These are phyloP conservation scores for Anastatica hierochuntica DNA, from an alignment of 345 rosid genomes.

Conservation along the genomic window DNA sequence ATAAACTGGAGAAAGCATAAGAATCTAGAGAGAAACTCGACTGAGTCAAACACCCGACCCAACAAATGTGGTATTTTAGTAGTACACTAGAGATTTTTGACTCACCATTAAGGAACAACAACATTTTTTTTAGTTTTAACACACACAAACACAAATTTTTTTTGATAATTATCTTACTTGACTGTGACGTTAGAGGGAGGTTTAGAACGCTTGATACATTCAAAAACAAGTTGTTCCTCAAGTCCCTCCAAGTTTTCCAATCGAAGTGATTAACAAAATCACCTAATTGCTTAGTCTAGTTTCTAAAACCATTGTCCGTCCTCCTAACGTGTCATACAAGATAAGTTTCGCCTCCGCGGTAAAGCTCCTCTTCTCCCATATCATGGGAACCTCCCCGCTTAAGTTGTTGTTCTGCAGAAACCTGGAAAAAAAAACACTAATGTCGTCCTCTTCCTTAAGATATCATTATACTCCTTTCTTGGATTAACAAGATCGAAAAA, in stretches of 20 bases:
- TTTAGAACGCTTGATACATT: constrained; percentile 30
- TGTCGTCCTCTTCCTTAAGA: not conserved
- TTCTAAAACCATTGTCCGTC: not conserved
- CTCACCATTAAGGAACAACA: no score
- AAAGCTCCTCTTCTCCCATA: constrained; percentile 35
- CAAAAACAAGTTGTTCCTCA: constrained; percentile 38
- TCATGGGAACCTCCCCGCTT: constrained; percentile 34
- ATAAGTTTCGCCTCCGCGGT: constrained; percentile 14
- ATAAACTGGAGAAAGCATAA: no score
- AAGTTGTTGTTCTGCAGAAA: constrained; percentile 33
- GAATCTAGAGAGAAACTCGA: no score
- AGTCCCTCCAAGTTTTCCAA: constrained; percentile 35
- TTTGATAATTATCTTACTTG: constrained; percentile 24
- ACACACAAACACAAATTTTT: no score
- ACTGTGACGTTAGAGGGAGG: constrained; percentile 44
- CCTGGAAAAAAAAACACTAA: constrained; percentile 23
- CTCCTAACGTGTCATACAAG: no score
- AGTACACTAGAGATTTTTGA: no score
- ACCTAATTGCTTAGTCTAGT: not conserved
- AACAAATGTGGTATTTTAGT: no score
- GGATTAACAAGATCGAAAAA: not conserved
- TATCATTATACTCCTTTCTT: not conserved
- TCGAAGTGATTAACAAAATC: not conserved
- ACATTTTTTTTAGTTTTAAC: no score
- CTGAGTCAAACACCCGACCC: no score